These are phyloP conservation scores for Neoboletus brunneissimus DNA, from an alignment of 768 basidiomycete genomes.

Conservation along the genomic window DNA sequence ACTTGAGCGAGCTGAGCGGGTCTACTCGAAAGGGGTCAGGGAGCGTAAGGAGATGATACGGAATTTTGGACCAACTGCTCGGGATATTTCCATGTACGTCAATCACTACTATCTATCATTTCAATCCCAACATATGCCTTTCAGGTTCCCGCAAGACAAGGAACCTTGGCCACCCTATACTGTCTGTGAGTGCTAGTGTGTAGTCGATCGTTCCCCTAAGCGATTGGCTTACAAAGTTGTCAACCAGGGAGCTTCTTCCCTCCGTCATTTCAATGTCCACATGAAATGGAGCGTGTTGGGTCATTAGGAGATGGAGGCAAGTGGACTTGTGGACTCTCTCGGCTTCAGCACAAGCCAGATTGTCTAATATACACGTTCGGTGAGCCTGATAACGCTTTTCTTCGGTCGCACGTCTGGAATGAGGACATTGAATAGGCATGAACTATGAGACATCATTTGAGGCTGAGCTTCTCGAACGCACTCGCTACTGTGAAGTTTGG, in stretches of 20 bases:
- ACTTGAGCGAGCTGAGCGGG: constrained; percentile 41
- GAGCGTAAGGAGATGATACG: constrained; percentile 48
- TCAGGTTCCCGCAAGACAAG: constrained; percentile 51
- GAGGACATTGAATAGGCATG: constrained; percentile 34
- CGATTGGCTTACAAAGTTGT: constrained; percentile 1
- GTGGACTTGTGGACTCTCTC: constrained; percentile 64
- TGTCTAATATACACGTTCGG: constrained; percentile 66
- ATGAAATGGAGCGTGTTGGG: constrained; percentile 42
- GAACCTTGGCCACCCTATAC: constrained; percentile 58
- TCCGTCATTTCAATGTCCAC: constrained; percentile 43
- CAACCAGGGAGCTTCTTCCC: constrained; percentile 45
- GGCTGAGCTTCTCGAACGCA: constrained; percentile 48
- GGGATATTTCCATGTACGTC: constrained; percentile 42
- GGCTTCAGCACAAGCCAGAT: constrained; percentile 48
- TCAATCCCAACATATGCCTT: constrained; percentile 1
- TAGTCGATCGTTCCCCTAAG: neutral
- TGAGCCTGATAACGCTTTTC: constrained; percentile 19
- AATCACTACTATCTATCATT: constrained; percentile 1
- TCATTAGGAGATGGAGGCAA: constrained; percentile 67
- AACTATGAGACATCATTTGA: constrained; percentile 66
- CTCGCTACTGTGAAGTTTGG: constrained; percentile 53
- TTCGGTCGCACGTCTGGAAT: neutral
- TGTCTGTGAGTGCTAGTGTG: constrained; percentile 41
- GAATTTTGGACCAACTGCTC: constrained; percentile 51
- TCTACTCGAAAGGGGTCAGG: constrained; percentile 43